A percentile compares a stretch with the other conserved stretches of the same genome.
phyloP scores from a whole-genome alignment of 2,329 filamentous ascomycete genomes.

The Cytospora mali region DNA sequence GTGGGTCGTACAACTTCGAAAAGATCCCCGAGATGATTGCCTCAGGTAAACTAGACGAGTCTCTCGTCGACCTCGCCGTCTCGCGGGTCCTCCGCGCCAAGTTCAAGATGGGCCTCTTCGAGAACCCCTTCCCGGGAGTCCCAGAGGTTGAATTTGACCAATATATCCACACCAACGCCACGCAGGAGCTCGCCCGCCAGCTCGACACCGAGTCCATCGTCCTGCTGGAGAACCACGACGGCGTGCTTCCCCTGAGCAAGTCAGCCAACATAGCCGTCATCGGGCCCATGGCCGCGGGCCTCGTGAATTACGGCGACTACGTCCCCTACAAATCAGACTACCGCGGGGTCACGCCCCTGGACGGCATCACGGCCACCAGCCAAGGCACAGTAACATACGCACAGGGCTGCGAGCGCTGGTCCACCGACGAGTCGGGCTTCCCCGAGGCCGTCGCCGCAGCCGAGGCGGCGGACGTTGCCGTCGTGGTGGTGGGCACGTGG shows the following conservation, averaged over 20 bases:
- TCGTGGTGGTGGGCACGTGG: conserved; percentile 77
- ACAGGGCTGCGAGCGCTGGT: conserved; percentile 74
- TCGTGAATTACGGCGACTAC: conserved; percentile 75
- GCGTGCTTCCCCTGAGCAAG: conserved; percentile 58
- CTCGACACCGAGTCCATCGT: conserved; percentile 67
- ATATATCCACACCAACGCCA: conserved; percentile 64
- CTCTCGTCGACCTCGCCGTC: conserved; percentile 67
- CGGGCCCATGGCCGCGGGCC: conserved; percentile 73
- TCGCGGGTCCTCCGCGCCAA: conserved; percentile 67
- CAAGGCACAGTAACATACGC: conserved; percentile 66
- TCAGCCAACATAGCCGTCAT: conserved; percentile 72
- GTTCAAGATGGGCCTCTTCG: conserved; percentile 71
- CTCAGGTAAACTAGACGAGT: conserved; percentile 60
- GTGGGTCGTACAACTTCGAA: conserved; percentile 71
- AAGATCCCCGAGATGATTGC: conserved; percentile 67
- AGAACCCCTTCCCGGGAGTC: conserved; percentile 66
- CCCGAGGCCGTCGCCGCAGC: conserved; percentile 66
- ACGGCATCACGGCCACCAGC: conserved; percentile 65
- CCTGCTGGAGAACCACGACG: conserved; percentile 60
- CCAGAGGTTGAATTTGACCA: conserved; percentile 56
- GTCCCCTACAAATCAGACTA: conserved; percentile 67
- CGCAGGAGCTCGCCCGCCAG: conserved; percentile 60
- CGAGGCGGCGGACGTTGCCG: conserved; percentile 68
- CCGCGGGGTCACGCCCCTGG: conserved; percentile 68
- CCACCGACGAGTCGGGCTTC: conserved; percentile 68